Conservation (phyloP, 2,329 filamentous ascomycete species). For the Coniochaeta ligniaria region DNA sequence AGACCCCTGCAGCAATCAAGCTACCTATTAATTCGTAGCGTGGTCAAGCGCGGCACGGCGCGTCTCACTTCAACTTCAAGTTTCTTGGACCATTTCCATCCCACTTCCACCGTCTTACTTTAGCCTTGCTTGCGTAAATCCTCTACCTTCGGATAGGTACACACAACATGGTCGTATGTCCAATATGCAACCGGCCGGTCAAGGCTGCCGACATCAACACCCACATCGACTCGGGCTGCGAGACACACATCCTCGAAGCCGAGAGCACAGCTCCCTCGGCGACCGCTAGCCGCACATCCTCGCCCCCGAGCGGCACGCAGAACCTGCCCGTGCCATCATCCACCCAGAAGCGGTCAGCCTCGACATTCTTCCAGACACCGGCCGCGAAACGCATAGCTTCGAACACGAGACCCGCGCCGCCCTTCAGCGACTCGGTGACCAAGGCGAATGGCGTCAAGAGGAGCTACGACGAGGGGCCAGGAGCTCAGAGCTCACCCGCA, state of each 20-base stretch:
- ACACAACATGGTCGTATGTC: conserved; percentile 58
- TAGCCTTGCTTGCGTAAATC: too few relatives aligned
- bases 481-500: conserved; percentile 17
- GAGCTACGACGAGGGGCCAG: conserved; percentile 47
- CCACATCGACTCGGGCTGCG: conserved; percentile 83
- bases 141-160: not conserved
- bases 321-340: conserved; percentile 24
- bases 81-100: not conserved
- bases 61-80: not conserved
- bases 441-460: conserved; percentile 38
- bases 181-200: conserved; percentile 71
- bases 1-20: not conserved
- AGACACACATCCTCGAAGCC: conserved; percentile 53
- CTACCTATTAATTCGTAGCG: too few relatives aligned
- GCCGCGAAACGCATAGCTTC: conserved; percentile 43
- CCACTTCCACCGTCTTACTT: not conserved
- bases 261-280: conserved; percentile 16
- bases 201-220: conserved; percentile 72
- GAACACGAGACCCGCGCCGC: conserved; percentile 15
- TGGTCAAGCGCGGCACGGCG: not conserved
- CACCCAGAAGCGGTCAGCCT: conserved; percentile 46
- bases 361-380: conserved; percentile 56
- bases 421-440: conserved; percentile 22
- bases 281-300: conserved; percentile 16
- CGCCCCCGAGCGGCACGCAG: conserved; percentile 26